Conservation (phyloP, 139 green algal species). For the Closterium sp. region DNA sequence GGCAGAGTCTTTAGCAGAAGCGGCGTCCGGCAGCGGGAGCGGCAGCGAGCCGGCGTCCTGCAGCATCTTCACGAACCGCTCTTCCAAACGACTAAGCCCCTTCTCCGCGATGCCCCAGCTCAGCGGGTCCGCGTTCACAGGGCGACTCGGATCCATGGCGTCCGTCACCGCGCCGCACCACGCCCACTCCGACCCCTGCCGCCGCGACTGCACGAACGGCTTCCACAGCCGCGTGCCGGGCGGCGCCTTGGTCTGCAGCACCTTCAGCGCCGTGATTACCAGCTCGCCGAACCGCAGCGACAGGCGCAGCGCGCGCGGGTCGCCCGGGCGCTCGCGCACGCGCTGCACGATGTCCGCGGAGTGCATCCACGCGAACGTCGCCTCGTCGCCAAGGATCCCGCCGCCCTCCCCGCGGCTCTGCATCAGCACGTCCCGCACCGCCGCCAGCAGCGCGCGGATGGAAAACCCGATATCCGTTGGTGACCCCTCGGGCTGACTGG, state of each 20-base stretch:
- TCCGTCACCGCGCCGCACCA: slow-evolving; percentile 3
- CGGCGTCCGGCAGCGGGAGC: background rate
- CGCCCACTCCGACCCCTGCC: slow-evolving; percentile 13
- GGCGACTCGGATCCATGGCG: background rate
- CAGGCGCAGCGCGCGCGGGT: slow-evolving; percentile 9
- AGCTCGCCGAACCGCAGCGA: background rate
- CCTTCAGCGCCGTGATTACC: background rate
- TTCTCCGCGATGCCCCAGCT: slow-evolving; percentile 18
- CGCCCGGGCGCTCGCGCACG: slow-evolving; percentile 20
- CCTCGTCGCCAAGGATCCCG: background rate
- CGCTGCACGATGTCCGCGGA: slow-evolving; percentile 20
- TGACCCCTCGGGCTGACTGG: background rate
- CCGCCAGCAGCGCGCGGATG: background rate
- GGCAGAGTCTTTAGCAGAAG: background rate
- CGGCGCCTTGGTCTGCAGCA: slow-evolving; percentile 11
- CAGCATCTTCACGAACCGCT: slow-evolving; percentile 15
- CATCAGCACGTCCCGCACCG: background rate
- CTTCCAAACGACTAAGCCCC: background rate
- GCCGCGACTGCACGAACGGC: slow-evolving; percentile 15
- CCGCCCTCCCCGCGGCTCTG: background rate
- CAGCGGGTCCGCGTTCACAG: background rate
- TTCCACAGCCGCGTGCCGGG: slow-evolving; percentile 9
- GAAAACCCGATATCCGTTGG: background rate
- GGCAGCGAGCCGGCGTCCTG: background rate
- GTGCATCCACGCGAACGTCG: background rate